Evolutionary conservation across 2,329 filamentous ascomycete genomes (phyloP), one percentile per base, ranked within the genome.

Genomic region (Penicillium sp.): DNA sequence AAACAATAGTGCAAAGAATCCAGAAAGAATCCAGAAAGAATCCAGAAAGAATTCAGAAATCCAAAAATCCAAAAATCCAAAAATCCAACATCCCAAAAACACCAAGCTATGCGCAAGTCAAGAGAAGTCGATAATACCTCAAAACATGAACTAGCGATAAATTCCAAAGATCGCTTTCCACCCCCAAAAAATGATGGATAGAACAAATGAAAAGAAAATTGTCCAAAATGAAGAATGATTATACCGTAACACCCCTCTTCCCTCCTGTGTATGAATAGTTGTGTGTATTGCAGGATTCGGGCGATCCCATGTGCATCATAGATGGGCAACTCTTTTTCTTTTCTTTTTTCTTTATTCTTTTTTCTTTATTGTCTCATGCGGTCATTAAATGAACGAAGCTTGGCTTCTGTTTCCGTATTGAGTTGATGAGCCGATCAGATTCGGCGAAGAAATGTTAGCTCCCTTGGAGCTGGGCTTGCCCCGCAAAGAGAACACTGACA

Each of bases 351-450:
- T n/a, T n/a, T n/a, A n/a, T n/a, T n/a, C n/a, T n/a, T 36, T 16
- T 30, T 31, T 19, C 33, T 14, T 26, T 2, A 19, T 10, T 6
- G 17, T 50, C 9, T 1, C 9, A 5, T 36, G 17, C 25, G 11
- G 14, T 14, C 11, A 25, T 47, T 56, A 65, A 28, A 65, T 56
- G 35, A 62, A 60, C 1, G 37, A 50, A 30, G 46, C 37, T 47
- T 63, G 58, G 17, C 50, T 61, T 17, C 56, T 55, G 8, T 45
- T 53, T n/a, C 26, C 57, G 61, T 63, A 58, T 22, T 69, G 61
- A 43, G 60, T 69, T 25, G 69, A 71, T 14, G 69, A 66, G 10
- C 69, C 68, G 58, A 73, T 71, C 59, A 71, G 37, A 56, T 71
- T 69, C 33, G 70, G 69, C 53, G 68, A 62, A 8, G 70, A 71